A percentile compares a stretch with the other conserved stretches of the same genome.
These are phyloP conservation scores for Panellus pusillus DNA, from an alignment of 768 basidiomycete species.

Conservation along the genomic window DNA sequence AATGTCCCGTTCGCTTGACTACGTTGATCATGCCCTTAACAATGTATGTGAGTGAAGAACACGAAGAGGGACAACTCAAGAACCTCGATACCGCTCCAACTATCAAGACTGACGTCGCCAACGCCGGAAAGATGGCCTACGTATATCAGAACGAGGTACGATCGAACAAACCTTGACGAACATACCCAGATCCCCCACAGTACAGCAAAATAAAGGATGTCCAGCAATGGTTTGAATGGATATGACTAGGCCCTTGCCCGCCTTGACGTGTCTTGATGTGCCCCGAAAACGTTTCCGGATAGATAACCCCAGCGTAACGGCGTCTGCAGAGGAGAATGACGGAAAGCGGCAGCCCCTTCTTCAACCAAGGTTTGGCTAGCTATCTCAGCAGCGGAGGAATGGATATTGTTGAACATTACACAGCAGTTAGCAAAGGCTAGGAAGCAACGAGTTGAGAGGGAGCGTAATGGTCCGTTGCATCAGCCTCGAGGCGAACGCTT, in stretches of 20 bases:
- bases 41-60: conserved; percentile 30
- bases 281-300: conserved; percentile 82
- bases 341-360: conserved; percentile 70
- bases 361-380: conserved; percentile 58
- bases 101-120: conserved; percentile 78
- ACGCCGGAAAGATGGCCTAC: conserved; percentile 49
- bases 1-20: conserved; percentile 78
- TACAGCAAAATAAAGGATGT: conserved; percentile 78
- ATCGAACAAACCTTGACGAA: too few relatives aligned
- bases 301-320: conserved; percentile 78
- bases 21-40: conserved; percentile 75
- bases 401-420: conserved; percentile 9
- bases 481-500: conserved; percentile 7
- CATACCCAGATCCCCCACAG: conserved; percentile 73
- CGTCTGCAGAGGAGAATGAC: conserved; percentile 74
- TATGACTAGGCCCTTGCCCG: conserved; percentile 77
- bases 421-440: not conserved
- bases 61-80: not conserved
- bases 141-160: too few relatives aligned
- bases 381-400: conserved; percentile 14
- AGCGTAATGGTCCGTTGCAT: not conserved
- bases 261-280: conserved; percentile 62
- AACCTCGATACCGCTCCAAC: conserved; percentile 46
- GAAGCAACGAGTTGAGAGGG: conserved; percentile 7
- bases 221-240: conserved; percentile 79